These are phyloP conservation scores for Exophiala viscosa DNA, from an alignment of 2,329 filamentous ascomycete genomes.

Conservation along the genomic window DNA sequence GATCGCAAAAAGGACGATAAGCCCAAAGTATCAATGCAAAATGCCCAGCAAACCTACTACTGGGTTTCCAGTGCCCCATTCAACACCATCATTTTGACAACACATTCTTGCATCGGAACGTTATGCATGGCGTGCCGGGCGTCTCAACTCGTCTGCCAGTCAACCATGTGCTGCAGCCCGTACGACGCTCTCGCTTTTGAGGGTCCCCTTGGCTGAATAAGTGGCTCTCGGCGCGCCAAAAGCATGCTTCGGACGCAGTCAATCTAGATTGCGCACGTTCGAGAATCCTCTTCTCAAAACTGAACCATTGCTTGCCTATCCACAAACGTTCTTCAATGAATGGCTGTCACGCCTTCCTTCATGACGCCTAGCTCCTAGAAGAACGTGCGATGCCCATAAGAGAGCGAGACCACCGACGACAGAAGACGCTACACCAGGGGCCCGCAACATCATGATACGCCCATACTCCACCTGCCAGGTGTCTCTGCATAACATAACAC, in stretches of 20 bases:
- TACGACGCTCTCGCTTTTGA: neutral
- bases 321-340: neutral
- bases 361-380: conserved; percentile 18
- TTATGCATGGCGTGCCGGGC: neutral
- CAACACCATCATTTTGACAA: conserved; percentile 8
- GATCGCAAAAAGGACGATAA: neutral
- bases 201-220: too few species aligned
- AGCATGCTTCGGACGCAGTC: neutral
- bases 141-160: conserved; percentile 1
- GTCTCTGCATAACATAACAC: conserved; percentile 14
- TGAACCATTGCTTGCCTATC: neutral
- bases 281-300: conserved; percentile 1
- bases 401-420: neutral
- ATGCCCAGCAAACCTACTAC: neutral
- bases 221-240: neutral
- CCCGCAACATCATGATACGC: conserved; percentile 7
- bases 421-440: neutral
- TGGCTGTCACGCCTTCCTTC: neutral
- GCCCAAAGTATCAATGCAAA: neutral
- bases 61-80: neutral
- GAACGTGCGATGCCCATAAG: neutral
- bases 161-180: conserved; percentile 20
- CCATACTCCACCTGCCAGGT: conserved; percentile 22
- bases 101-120: conserved; percentile 16
- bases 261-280: conserved; percentile 15